These are phyloP conservation scores for Spergularia marina DNA, from an alignment of 148 eudicot genomes.

Conservation along the genomic window DNA sequence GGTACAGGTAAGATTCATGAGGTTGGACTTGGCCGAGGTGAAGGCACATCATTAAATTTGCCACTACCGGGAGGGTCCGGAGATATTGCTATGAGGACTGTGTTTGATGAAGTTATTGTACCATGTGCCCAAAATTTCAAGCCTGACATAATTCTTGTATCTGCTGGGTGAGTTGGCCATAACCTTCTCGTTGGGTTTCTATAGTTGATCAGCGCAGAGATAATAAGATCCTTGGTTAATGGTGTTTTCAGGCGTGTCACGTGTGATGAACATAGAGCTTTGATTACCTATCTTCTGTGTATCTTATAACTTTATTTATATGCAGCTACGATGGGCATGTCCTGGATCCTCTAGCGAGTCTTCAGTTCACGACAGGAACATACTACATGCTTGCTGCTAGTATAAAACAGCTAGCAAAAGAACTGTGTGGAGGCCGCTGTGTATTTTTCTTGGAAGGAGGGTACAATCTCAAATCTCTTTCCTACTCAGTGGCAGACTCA, in stretches of 20 bases:
- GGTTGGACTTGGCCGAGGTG: conserved; percentile 69
- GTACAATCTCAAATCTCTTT: conserved; percentile 76
- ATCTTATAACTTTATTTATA: conserved; percentile 3
- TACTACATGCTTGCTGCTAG: conserved; percentile 79
- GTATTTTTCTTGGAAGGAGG: conserved; percentile 97
- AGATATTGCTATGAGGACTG: conserved; percentile 73
- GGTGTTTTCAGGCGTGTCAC: too few relatives aligned
- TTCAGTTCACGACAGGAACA: conserved; percentile 94
- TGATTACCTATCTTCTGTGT: not conserved
- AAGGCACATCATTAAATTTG: conserved; percentile 81
- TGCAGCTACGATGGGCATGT: conserved; percentile 85
- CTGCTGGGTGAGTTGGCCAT: conserved; percentile 71
- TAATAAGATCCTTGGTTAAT: too few relatives aligned
- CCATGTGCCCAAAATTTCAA: conserved; percentile 84
- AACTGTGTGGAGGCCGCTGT: conserved; percentile 87
- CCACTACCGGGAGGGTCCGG: conserved; percentile 95
- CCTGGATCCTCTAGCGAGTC: conserved; percentile 81
- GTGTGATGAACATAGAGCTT: not conserved
- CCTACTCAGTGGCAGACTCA: conserved; percentile 78
- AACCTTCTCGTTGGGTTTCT: not conserved
- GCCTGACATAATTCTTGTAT: conserved; percentile 90
- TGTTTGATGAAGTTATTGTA: conserved; percentile 78
- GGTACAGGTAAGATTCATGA: conserved; percentile 86
- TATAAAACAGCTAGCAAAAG: conserved; percentile 76
- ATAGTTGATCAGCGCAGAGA: too few relatives aligned